phyloP scores from a whole-genome alignment of 2,329 filamentous ascomycete species.

The Aspergillus pseudoterreus region DNA sequence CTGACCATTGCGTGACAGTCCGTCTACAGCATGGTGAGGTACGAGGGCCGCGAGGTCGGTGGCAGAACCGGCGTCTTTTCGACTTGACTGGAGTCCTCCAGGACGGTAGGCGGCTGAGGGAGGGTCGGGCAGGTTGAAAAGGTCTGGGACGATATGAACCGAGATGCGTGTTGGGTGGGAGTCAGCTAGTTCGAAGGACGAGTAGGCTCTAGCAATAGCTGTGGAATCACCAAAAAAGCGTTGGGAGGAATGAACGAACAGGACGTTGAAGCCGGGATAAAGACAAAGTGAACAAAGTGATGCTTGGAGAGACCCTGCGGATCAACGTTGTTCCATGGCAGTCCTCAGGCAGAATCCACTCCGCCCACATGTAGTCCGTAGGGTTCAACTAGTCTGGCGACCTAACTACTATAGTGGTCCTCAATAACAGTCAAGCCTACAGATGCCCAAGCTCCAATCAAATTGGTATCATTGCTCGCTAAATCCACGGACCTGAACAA shows the following conservation, averaged over 20 bases:
- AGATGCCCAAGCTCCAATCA: neutral
- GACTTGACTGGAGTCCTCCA: too few species aligned
- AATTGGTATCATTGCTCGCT: constrained; percentile 1
- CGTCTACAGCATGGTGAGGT: neutral
- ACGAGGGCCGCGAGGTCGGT: neutral
- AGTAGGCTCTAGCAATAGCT: too few species aligned
- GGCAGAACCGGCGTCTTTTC: too few species aligned
- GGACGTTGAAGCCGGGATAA: neutral
- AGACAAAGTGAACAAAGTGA: neutral
- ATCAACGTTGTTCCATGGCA: neutral
- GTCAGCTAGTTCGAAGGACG: too few species aligned
- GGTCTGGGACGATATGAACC: too few species aligned
- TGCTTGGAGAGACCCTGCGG: neutral
- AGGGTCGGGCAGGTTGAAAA: too few species aligned
- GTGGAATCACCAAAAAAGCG: neutral
- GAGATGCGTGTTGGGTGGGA: too few species aligned
- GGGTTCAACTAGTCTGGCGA: too few species aligned
- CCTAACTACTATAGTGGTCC: too few species aligned
- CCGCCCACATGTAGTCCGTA: too few species aligned
- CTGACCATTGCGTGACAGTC: neutral
- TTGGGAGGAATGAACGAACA: neutral
- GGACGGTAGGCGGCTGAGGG: too few species aligned
- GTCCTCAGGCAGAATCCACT: neutral
- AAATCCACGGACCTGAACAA: constrained; percentile 6
- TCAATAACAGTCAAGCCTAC: too few species aligned